These are phyloP conservation scores for Modicella reniformis DNA, from an alignment of 371 early-diverging fungal species.

Conservation along the genomic window DNA sequence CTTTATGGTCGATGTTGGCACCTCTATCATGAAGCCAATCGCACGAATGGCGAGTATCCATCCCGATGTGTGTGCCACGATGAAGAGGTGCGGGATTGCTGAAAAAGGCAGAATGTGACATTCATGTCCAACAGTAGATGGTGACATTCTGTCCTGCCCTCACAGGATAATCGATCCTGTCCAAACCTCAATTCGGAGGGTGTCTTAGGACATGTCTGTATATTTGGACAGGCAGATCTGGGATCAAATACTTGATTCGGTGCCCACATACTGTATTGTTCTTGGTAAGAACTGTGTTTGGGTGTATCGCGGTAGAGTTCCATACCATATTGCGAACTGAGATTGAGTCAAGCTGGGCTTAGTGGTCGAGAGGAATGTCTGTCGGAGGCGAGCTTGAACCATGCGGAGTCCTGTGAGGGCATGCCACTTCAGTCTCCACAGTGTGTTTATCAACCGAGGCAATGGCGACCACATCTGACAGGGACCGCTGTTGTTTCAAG, in stretches of 20 bases:
- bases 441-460: slow-evolving; percentile 2
- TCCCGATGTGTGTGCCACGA: no score
- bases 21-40: slow-evolving; percentile 57
- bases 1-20: slow-evolving; percentile 67
- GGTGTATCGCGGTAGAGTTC: slow-evolving; percentile 42
- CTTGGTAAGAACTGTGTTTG: no score
- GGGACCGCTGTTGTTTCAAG: neutral
- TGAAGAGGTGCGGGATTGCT: no score
- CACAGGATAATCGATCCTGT: slow-evolving; percentile 52
- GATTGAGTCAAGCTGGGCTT: slow-evolving; percentile 2
- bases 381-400: slow-evolving; percentile 20
- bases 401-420: slow-evolving; percentile 4
- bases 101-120: neutral
- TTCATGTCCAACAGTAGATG: slow-evolving; percentile 81
- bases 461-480: neutral
- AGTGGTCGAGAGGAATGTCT: neutral
- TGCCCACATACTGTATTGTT: slow-evolving; percentile 24
- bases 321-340: slow-evolving; percentile 30
- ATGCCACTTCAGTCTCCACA: no score
- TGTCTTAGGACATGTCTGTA: slow-evolving; percentile 35
- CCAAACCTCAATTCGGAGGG: slow-evolving; percentile 53
- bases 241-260: slow-evolving; percentile 37
- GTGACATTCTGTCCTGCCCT: slow-evolving; percentile 66
- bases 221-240: slow-evolving; percentile 31
- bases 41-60: no score